Percentiles rank a stretch among this genome's conserved stretches.
Evolutionary conservation across 208 protist genomes (phyloP).

Genomic region (Angomonas ambiguus): DNA sequence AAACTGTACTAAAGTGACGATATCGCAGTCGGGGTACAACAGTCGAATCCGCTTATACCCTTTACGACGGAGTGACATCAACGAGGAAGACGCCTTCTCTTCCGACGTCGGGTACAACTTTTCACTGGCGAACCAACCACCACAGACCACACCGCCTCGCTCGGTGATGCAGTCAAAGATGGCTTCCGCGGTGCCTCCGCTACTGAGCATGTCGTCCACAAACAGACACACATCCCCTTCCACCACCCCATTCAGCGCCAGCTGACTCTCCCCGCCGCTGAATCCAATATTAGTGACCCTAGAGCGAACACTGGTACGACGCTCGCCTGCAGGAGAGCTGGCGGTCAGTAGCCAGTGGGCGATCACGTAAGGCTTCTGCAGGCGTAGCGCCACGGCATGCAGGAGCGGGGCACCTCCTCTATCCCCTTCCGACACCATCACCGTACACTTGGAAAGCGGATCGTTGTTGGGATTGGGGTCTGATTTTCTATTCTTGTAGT

Average conservation of each 20-base stretch:
- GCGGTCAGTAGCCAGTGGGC: slow-evolving; percentile 24
- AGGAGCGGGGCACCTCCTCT: slow-evolving; percentile 31
- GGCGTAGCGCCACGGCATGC: slow-evolving; percentile 26
- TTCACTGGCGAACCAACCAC: slow-evolving; percentile 27
- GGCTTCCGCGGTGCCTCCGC: slow-evolving; percentile 34
- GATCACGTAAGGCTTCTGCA: slow-evolving; percentile 25
- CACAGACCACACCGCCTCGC: slow-evolving; percentile 19
- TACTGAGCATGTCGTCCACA: slow-evolving; percentile 44
- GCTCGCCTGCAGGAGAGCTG: neutral
- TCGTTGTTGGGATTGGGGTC: neutral
- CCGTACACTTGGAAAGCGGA: slow-evolving; percentile 16
- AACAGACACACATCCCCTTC: slow-evolving; percentile 24
- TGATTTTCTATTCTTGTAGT: neutral
- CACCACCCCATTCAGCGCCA: slow-evolving; percentile 19
- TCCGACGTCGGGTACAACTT: slow-evolving; percentile 26
- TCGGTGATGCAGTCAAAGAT: slow-evolving; percentile 20
- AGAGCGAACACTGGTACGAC: neutral
- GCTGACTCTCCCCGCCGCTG: slow-evolving; percentile 27
- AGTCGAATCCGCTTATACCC: slow-evolving; percentile 18
- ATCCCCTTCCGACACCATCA: slow-evolving; percentile 40
- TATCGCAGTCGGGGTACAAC: slow-evolving; percentile 17
- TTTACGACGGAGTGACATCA: slow-evolving; percentile 15
- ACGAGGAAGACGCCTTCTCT: neutral
- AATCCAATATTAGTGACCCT: slow-evolving; percentile 20
- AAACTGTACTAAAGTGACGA: slow-evolving; percentile 30